Conservation (phyloP, 2,329 filamentous ascomycete genomes). For the Apiospora koreana region DNA sequence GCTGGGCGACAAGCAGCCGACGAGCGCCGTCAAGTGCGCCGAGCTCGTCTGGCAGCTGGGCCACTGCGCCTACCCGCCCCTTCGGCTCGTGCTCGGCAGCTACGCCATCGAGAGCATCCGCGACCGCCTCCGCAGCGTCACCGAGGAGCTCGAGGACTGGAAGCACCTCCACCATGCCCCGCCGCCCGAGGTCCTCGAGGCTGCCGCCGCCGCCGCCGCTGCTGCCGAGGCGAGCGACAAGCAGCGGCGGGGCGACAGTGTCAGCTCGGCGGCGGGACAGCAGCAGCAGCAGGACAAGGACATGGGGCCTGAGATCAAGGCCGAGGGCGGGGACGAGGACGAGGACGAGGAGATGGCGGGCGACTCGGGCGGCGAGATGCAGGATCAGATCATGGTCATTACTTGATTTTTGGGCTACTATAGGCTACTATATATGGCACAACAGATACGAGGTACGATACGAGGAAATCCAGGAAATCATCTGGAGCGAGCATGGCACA, state of each 20-base stretch:
- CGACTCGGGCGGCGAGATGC: constrained; percentile 5
- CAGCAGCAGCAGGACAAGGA: not conserved
- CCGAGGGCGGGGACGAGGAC: not conserved
- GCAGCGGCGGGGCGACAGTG: not conserved
- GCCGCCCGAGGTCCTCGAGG: constrained; percentile 36
- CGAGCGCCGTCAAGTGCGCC: constrained; percentile 88
- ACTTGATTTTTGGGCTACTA: not conserved
- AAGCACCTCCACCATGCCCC: constrained; percentile 75
- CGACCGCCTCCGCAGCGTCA: constrained; percentile 85
- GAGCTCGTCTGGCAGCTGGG: constrained; percentile 93
- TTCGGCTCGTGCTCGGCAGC: constrained; percentile 83
- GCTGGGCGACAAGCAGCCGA: constrained; percentile 89
- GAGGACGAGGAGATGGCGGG: constrained; percentile 6
- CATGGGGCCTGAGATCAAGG: not conserved
- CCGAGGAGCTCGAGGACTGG: constrained; percentile 94
- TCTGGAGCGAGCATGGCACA: not conserved
- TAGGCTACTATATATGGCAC: not conserved
- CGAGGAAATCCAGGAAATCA: not conserved
- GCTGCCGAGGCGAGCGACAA: constrained; percentile 29
- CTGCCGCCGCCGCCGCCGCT: constrained; percentile 29
- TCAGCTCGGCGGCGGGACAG: not conserved
- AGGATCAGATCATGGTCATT: constrained; percentile 6
- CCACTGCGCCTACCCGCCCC: constrained; percentile 90
- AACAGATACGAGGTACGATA: not conserved
- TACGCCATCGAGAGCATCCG: constrained; percentile 96